Evolutionary conservation across 768 basidiomycete genomes (phyloP).

Genomic region (Mycena indigotica): DNA sequence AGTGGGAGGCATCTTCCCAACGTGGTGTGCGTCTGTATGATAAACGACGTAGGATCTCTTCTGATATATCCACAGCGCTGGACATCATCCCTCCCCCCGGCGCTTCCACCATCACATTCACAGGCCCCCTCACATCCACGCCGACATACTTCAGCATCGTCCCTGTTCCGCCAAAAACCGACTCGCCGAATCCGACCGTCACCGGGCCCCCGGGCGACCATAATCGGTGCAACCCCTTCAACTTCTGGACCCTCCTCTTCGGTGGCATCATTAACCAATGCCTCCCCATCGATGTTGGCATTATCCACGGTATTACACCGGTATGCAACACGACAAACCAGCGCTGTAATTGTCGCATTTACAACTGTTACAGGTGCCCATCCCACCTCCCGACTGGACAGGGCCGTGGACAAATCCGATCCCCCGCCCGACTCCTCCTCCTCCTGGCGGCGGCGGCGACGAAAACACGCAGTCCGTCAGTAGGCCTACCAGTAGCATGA

Average conservation of each 20-base stretch:
- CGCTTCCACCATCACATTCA: conserved; percentile 7
- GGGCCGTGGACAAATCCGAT: conserved; percentile 9
- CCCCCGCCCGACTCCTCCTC: not conserved
- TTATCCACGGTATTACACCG: conserved; percentile 1
- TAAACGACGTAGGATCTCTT: not conserved
- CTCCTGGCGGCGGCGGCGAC: not conserved
- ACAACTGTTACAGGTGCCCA: not conserved
- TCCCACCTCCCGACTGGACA: conserved; percentile 3
- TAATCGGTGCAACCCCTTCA: conserved; percentile 1
- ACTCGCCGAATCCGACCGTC: not conserved
- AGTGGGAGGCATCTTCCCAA: conserved; percentile 1
- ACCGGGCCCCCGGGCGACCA: conserved; percentile 11
- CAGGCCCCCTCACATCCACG: conserved; percentile 5
- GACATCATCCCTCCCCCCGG: conserved; percentile 10
- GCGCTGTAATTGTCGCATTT: not conserved
- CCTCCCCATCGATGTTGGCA: conserved; percentile 8
- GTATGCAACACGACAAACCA: not conserved
- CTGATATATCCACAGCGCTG: not conserved
- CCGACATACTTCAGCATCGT: not conserved
- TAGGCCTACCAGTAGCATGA: not conserved
- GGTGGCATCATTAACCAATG: not conserved
- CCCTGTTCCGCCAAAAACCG: not conserved
- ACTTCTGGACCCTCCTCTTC: conserved; percentile 7
- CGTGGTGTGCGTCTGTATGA: not conserved
- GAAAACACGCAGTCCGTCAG: not conserved